A percentile compares a stretch with the other conserved stretches of the same genome.
Conservation (phyloP, 345 rosid species). For the Melaleuca alternifolia region DNA sequence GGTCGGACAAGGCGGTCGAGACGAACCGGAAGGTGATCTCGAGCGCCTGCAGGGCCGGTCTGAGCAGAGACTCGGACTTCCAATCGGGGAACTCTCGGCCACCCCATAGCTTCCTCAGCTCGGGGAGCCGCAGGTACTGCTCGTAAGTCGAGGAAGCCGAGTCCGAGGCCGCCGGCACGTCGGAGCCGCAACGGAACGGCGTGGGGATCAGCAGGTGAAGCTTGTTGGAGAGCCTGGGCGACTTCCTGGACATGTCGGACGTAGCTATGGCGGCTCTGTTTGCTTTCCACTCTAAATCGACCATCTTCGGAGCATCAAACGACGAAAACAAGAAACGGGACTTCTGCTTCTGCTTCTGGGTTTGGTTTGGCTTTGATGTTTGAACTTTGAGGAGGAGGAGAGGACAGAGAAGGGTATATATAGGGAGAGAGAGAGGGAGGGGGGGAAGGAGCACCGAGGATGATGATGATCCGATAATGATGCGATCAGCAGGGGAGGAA, state of each 20-base stretch:
- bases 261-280: conserved; percentile 21
- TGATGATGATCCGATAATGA: no score
- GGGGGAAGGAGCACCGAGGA: neutral
- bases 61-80: conserved; percentile 53
- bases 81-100: conserved; percentile 46
- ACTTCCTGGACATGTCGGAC: conserved; percentile 31
- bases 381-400: neutral
- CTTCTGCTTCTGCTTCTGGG: no score
- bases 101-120: conserved; percentile 49
- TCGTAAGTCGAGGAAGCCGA: conserved; percentile 70
- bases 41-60: conserved; percentile 68
- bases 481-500: no score
- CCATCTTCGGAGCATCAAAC: conserved; percentile 25
- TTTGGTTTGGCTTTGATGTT: neutral
- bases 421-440: neutral
- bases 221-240: conserved; percentile 29
- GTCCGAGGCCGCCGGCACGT: conserved; percentile 29
- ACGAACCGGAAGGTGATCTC: conserved; percentile 81
- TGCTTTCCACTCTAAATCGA: conserved; percentile 49
- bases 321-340: neutral
- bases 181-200: conserved; percentile 30
- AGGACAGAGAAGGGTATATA: neutral
- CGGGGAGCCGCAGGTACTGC: conserved; percentile 57
- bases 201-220: conserved; percentile 43
- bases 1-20: conserved; percentile 57